Conservation (phyloP, 257 asterid species). For the Jacaranda copaia region DNA sequence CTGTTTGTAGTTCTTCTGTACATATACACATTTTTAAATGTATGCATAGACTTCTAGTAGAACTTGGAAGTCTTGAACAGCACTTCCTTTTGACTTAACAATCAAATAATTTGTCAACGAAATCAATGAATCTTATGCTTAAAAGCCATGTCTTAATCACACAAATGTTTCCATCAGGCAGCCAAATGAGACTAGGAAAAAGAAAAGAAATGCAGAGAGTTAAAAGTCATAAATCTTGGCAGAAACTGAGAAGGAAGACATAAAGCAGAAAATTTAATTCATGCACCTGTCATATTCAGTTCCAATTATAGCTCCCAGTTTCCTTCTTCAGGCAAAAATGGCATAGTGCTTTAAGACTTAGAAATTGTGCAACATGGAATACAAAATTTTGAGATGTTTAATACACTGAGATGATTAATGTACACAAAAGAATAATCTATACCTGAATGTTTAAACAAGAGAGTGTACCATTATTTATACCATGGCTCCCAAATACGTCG, state of each 20-base stretch:
- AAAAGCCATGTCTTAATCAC: background rate
- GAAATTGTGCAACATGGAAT: background rate
- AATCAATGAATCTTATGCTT: no score
- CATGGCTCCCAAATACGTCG: constrained; percentile 11
- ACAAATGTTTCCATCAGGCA: background rate
- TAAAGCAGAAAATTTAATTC: background rate
- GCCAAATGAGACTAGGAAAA: background rate
- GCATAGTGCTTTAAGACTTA: background rate
- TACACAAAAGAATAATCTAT: background rate
- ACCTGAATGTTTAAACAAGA: background rate
- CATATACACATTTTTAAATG: no score
- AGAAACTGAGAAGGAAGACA: no score
- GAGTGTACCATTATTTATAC: background rate
- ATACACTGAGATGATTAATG: background rate
- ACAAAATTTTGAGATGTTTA: constrained; percentile 13
- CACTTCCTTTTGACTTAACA: no score
- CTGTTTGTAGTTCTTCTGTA: no score
- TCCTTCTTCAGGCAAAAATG: no score
- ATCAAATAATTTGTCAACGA: no score
- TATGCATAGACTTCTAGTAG: no score
- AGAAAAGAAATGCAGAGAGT: no score
- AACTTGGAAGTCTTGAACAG: no score
- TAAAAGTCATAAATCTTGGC: no score
- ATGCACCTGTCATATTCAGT: background rate
- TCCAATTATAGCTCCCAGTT: background rate